phyloP scores from a whole-genome alignment of 2,329 filamentous ascomycete species.

The Graphium sp. region DNA sequence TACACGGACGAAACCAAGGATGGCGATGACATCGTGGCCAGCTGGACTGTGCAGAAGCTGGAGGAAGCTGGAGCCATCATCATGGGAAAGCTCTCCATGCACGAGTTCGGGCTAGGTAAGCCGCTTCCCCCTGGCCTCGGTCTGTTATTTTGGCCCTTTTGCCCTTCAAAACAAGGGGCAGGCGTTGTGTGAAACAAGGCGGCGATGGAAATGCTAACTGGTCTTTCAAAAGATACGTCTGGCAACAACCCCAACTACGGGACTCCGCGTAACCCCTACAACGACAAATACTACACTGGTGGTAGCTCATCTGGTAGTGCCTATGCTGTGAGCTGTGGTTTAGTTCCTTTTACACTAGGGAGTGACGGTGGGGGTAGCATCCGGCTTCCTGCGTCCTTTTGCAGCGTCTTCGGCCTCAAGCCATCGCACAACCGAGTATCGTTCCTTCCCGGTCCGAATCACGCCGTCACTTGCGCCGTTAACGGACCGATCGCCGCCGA shows the following conservation, averaged over 20 bases:
- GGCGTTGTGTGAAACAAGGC: too few relatives aligned
- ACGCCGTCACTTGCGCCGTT: slow-evolving; percentile 45
- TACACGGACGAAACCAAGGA: slow-evolving; percentile 30
- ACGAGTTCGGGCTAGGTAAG: slow-evolving; percentile 54
- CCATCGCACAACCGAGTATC: slow-evolving; percentile 52
- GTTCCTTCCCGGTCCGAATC: slow-evolving; percentile 36
- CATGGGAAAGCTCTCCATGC: slow-evolving; percentile 60
- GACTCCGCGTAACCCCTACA: slow-evolving; percentile 63
- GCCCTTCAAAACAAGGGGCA: background rate
- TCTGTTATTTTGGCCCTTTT: background rate
- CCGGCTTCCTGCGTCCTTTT: slow-evolving; percentile 55
- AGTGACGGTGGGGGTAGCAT: slow-evolving; percentile 61
- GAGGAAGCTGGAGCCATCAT: slow-evolving; percentile 55
- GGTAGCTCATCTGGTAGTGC: slow-evolving; percentile 61
- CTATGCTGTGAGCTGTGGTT: slow-evolving; percentile 51
- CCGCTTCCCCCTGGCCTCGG: background rate
- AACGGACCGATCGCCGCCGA: slow-evolving; percentile 51
- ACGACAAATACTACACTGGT: slow-evolving; percentile 56
- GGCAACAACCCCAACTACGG: slow-evolving; percentile 60
- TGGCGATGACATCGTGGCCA: slow-evolving; percentile 24
- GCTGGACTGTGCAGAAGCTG: slow-evolving; percentile 55
- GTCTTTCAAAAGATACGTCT: slow-evolving; percentile 41
- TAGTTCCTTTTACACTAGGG: slow-evolving; percentile 56
- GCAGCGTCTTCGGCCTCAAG: slow-evolving; percentile 61
- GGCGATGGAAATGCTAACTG: too few relatives aligned